Evolutionary conservation across 1,284 basidiomycete species (phyloP), one percentile per base, ranked within the genome.

Genomic region (Cerioporus squamosus): DNA sequence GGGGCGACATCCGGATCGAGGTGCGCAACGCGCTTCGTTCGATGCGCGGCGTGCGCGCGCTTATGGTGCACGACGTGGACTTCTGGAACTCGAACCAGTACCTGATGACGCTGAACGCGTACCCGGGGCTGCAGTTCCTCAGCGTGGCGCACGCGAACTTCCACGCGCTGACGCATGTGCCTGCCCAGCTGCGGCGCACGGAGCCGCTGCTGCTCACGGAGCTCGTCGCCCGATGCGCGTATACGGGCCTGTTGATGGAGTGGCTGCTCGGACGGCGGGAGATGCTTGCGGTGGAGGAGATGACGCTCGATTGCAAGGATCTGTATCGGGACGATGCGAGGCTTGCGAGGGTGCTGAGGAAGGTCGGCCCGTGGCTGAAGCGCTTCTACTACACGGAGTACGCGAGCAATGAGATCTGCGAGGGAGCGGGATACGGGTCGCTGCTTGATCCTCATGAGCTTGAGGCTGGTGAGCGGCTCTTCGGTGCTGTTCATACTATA

Each of bases 1-100:
- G 59, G 59, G 46, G 42, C 46, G 40, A 51, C 45, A 15, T 61
- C 33, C 40, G 36, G 9, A 0, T 38, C 5, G 44, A 29, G n/a
- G 7, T 57, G n/a, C 55, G 59, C 10, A 18, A 14, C 6, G 29
- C 15, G 43, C 40, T 57, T 5, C 44, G 57, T 18, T 17, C 17
- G 15, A 44, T 61, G 38, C 20, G 42, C 5, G 17, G 26, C 29
- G 44, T 61, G 17, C 50, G 49, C 20, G 51, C 55, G 15, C 55
- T 57, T 6, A 44, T 29, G 23, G 22, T 61, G 20, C 43, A 42
- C 31, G 26, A 36, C 22, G 43, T 57, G 29, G 47, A 54, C 47
- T 61, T 57, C 44, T 39, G 43, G 51, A 57, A 57, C 52, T 51
- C 59, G n/a, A 56, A 57, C 50, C 59, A 61, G 44, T 43, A 53